Evolutionary conservation across 495 filamentous ascomycete species (phyloP), one percentile per base, ranked within the genome.

Genomic region (Trichoderma gamsii): DNA sequence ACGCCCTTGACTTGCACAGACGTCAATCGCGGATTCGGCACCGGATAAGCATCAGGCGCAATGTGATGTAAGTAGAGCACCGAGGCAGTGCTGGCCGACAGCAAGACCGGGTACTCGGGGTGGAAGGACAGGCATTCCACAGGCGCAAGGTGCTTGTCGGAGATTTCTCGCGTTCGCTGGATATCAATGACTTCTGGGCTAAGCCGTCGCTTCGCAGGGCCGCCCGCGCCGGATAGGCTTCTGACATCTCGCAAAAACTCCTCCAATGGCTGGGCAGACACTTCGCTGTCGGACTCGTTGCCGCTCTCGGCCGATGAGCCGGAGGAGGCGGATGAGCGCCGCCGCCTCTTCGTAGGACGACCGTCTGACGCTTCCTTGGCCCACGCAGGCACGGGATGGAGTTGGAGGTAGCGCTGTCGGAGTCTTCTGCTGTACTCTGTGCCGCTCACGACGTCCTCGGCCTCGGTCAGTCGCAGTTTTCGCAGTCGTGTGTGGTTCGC

Each of bases 61-160:
- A 98, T 86, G 71, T 97, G 93, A 77, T 98, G 91, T 35, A 99
- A 83, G 76, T 88, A 93, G 69, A 98, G 83, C 16, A 92, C 89
- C 41, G 90, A 91, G 61, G 92, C 89, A 38, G 87, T 87, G 32
- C 92, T 93, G 41, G 92, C 91, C 66, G 93, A 95, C 70, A 99
- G 87, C 43, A 99, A 83, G 43, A 99, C 87, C 3, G 95, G 92
- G 71, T 92, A 88, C 66, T 84, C 80, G 41, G 94, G 93, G 80
- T 99, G 95, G 84, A 97, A 97, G 16, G 83, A 83, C 46, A 99
- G 87, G 21, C 92, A 92, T 27, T 88, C 88, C 73, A 97, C 86
- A 16, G 90, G 85, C 18, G 92, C 96, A 81, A 89, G 76, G 71
- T 82, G 81, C 7, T 73, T 69, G 69, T 81, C 79, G 63, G 84